Conservation (phyloP, 2,329 filamentous ascomycete species). For the Pseudocercospora macadamiae region DNA sequence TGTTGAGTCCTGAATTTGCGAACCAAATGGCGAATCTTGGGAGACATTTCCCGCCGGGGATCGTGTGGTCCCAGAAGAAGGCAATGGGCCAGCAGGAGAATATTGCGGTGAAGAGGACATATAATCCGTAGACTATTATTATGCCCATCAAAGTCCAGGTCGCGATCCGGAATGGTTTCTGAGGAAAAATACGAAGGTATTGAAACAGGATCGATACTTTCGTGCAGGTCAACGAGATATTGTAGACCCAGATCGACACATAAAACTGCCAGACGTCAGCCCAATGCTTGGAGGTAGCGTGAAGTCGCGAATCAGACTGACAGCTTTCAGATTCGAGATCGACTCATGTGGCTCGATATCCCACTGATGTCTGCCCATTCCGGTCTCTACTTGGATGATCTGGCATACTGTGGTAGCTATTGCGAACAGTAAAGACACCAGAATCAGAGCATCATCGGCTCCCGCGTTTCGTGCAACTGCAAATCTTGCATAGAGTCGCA, state of each 20-base stretch:
- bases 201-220: constrained; percentile 53
- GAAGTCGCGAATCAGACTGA: not conserved
- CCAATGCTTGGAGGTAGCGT: not conserved
- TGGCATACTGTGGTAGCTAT: constrained; percentile 22
- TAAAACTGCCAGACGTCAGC: constrained; percentile 19
- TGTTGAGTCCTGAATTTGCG: constrained; percentile 42
- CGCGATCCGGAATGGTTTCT: constrained; percentile 40
- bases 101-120: constrained; percentile 41
- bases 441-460: constrained; percentile 31
- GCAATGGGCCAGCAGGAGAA: constrained; percentile 48
- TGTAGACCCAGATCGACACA: constrained; percentile 38
- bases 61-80: constrained; percentile 45
- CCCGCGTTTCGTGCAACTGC: constrained; percentile 27
- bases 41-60: constrained; percentile 42
- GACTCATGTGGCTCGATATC: constrained; percentile 18
- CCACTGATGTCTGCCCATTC: constrained; percentile 26
- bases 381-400: constrained; percentile 27
- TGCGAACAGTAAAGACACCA: constrained; percentile 23
- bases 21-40: constrained; percentile 47
- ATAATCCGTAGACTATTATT: constrained; percentile 39
- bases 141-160: constrained; percentile 36
- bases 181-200: constrained; percentile 53
- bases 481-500: constrained; percentile 30
- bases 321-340: constrained; percentile 26
- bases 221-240: constrained; percentile 42